A percentile compares a stretch with the other conserved stretches of the same genome.
phyloP scores from a whole-genome alignment of 2,329 filamentous ascomycete species.

The Penicillium sp. region DNA sequence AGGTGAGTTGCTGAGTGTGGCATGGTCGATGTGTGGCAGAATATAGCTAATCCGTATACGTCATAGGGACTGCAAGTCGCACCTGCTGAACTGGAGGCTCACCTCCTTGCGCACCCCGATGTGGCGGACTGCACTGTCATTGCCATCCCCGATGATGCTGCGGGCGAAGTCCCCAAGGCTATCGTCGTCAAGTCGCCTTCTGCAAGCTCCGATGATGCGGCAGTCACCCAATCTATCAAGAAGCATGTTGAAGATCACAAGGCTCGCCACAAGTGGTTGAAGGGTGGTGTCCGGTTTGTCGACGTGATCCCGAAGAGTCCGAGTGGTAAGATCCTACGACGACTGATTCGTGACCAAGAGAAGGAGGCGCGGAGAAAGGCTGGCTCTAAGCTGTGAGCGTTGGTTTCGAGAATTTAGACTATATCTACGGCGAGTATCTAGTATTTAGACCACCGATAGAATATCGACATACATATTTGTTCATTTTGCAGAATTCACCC shows the following conservation, averaged over 20 bases:
- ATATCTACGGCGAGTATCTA: not conserved
- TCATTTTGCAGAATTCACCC: too few species aligned
- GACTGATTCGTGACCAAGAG: constrained; percentile 73
- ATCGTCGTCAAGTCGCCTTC: constrained; percentile 64
- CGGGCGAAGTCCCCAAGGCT: constrained; percentile 67
- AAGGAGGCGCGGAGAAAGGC: constrained; percentile 67
- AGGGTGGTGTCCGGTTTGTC: constrained; percentile 63
- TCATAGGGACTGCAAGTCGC: constrained; percentile 77
- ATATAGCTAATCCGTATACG: not conserved
- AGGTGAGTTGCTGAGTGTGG: constrained; percentile 52
- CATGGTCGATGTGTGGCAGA: not conserved
- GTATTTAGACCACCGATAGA: not conserved
- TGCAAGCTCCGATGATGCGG: constrained; percentile 54
- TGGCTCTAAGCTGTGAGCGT: constrained; percentile 67
- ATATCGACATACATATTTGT: too few species aligned
- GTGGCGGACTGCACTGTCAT: constrained; percentile 84
- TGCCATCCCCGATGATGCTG: constrained; percentile 66
- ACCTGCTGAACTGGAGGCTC: constrained; percentile 80
- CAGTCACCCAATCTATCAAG: constrained; percentile 54
- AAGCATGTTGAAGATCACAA: constrained; percentile 66
- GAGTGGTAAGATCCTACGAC: constrained; percentile 66
- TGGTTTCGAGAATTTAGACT: not conserved
- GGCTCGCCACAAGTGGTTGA: constrained; percentile 65
- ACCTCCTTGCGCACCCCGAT: constrained; percentile 72
- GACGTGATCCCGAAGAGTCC: constrained; percentile 64